Evolutionary conservation across 1,139 yeast genomes (phyloP), one percentile per base, ranked within the genome.

Genomic region (Hemisphaericaspora lyxosophila): DNA sequence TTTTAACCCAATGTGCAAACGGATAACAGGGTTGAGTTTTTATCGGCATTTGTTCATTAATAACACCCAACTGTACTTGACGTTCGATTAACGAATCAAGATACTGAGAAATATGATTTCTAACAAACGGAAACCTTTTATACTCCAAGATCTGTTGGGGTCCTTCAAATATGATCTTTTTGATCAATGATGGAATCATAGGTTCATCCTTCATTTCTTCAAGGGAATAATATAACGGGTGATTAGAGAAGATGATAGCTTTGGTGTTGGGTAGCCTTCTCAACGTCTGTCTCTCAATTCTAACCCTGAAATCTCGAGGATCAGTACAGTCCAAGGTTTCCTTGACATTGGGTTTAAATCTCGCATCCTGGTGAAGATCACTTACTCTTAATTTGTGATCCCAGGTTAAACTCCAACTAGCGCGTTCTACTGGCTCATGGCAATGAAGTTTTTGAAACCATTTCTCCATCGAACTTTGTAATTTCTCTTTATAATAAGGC

Each of bases 141-240:
- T 82, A 83, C 54, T 78, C 75, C 51, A 78, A 59, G 42, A 83
- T 82, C 37, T 73, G 74, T 45, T 76, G 80, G 4, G 88, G 88
- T 0, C 80, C 88, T 54, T 82, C 87, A 45, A 63, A 75, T 26
- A 83, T 60, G 38, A 82, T 78, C 52, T 80, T 81, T 49, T 74
- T 73, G 36, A 82, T 55, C 38, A 82, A 64, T 1, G 85, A 77
- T n/a, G 89, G 89, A 24, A 83, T 68, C 60, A 78, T 57, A 7
- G 89, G 88, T 53, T 83, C 90, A 54, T 83, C 86, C 53, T 81
- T 82, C 88, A 83, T 82, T 52, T 83, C 89, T 18, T 81, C 88
- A 40, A 83, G 67, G 2, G 81, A 70, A 58, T 83, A 83, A 54
- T 78, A 82, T 8, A 82, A 67, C 3, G 89, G 89, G 53, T 83